Percentiles rank a stretch among this genome's conserved stretches.
These are phyloP conservation scores for Colletotrichum plurivorum DNA, from an alignment of 2,329 filamentous ascomycete species.

Conservation along the genomic window DNA sequence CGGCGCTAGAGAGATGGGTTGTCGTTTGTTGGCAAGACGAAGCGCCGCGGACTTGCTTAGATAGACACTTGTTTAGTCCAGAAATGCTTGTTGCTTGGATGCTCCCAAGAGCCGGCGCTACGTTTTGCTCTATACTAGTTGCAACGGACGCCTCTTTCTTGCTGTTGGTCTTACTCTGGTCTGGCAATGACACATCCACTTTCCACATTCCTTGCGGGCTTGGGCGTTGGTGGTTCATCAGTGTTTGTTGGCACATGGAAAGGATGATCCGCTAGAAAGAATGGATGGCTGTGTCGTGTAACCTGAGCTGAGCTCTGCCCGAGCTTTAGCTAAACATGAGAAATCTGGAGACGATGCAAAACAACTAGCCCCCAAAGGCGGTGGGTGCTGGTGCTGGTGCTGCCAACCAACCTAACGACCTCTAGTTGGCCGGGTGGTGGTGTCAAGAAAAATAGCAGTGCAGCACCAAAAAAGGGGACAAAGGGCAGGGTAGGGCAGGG, in stretches of 20 bases:
- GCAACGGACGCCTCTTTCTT: slow-evolving; percentile 22
- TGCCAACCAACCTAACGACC: too few species aligned
- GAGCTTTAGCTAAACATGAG: slow-evolving; percentile 11
- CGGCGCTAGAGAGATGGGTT: too few species aligned
- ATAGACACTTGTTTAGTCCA: too few species aligned
- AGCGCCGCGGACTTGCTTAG: background rate
- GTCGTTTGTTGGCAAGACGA: background rate
- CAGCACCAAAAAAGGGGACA: background rate
- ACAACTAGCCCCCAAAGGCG: slow-evolving; percentile 19
- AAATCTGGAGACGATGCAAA: background rate
- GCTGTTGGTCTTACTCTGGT: slow-evolving; percentile 17
- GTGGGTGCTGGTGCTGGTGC: background rate
- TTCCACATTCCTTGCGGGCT: background rate
- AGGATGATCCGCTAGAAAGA: background rate
- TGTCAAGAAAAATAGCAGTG: slow-evolving; percentile 1
- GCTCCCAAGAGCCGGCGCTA: background rate
- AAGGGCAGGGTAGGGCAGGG: slow-evolving; percentile 22
- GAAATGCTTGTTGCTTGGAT: background rate
- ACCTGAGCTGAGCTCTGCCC: slow-evolving; percentile 9
- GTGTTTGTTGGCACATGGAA: slow-evolving; percentile 4
- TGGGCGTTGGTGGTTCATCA: background rate
- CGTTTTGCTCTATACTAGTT: slow-evolving; percentile 16
- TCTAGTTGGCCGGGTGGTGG: too few species aligned
- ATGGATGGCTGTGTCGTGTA: slow-evolving; percentile 14
- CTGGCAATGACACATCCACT: slow-evolving; percentile 17